phyloP scores from a whole-genome alignment of 805 yeast species.

The Yarrowia divulgata region DNA sequence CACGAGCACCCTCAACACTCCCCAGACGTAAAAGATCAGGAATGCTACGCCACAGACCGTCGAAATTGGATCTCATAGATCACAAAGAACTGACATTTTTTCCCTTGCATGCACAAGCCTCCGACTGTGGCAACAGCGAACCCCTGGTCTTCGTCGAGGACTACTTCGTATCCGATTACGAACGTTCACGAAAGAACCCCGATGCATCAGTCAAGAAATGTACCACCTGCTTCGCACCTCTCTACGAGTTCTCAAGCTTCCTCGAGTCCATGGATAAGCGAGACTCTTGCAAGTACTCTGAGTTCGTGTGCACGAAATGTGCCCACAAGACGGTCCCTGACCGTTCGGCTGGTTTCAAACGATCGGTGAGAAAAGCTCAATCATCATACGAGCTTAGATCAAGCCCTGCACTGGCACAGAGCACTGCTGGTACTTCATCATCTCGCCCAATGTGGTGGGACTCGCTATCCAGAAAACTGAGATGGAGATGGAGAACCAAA shows the following conservation, averaged over 20 bases:
- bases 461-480: slow-evolving; percentile 50
- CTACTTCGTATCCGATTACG: slow-evolving; percentile 44
- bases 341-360: not conserved
- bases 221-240: slow-evolving; percentile 18
- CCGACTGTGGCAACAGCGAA: slow-evolving; percentile 40
- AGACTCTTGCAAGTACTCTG: slow-evolving; percentile 13
- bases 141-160: slow-evolving; percentile 46
- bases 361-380: slow-evolving; percentile 23
- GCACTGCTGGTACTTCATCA: slow-evolving; percentile 4
- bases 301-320: slow-evolving; percentile 28
- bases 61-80: slow-evolving; percentile 54
- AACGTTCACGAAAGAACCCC: slow-evolving; percentile 15
- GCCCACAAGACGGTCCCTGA: slow-evolving; percentile 5
- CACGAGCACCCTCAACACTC: slow-evolving; percentile 24
- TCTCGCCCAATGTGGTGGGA: slow-evolving; percentile 44
- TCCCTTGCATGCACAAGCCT: slow-evolving; percentile 43
- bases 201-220: slow-evolving; percentile 17
- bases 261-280: slow-evolving; percentile 23
- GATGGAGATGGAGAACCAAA: slow-evolving; percentile 61
- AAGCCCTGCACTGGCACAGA: not conserved
- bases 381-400: slow-evolving; percentile 33
- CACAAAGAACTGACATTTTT: slow-evolving; percentile 52
- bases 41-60: slow-evolving; percentile 42
- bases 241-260: slow-evolving; percentile 28
- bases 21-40: slow-evolving; percentile 40